Evolutionary conservation across 257 asterid genomes (phyloP), one percentile per base, ranked within the genome.

Genomic region (Lavandula angustifolia): DNA sequence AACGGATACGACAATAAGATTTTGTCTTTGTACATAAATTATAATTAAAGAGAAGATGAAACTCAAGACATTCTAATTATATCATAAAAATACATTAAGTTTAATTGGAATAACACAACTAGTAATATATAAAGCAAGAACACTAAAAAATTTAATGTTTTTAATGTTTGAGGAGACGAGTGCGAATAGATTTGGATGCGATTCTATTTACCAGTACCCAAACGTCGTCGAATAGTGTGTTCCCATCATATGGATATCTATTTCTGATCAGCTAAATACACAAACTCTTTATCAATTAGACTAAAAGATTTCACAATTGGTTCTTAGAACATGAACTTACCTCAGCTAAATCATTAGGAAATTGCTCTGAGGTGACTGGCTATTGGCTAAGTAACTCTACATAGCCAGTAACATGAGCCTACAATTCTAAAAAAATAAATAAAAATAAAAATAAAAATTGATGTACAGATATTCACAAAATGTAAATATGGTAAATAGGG

Each of bases 261-360:
- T 76, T 82, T 59, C 84, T 83, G 65, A 90, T 82, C 74, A 87
- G 86, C 97, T 90, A 88, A 33, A 42, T 34, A 66, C 22, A 62
- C 60, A 64, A 54, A 44, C 22, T 46, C n/a, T 51, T 33, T 42
- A 41, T 17, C 2, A 31, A 4, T 42, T 63, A 41, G 40, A 68
- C 9, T 27, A 7, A 9, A 22, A 3, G 1, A 3, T 54, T 32
- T 54, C 61, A 12, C 11, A 16, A 7, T 12, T 50, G 66, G 44
- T 67, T 54, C 54, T 56, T 13, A 47, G 44, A 48, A 42, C 57
- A 41, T 22, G 48, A 61, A 66, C 59, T 38, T 82, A 90, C 97
- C 96, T 90, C 87, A 4, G 87, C 86, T 71, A 90, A 76, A 69
- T 90, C 95, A 62, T 90, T 90, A 42, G 95, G 81, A 82, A 90